Conservation (phyloP, 192 early-diverging fungal genomes). For the Gonapodya prolifera region DNA sequence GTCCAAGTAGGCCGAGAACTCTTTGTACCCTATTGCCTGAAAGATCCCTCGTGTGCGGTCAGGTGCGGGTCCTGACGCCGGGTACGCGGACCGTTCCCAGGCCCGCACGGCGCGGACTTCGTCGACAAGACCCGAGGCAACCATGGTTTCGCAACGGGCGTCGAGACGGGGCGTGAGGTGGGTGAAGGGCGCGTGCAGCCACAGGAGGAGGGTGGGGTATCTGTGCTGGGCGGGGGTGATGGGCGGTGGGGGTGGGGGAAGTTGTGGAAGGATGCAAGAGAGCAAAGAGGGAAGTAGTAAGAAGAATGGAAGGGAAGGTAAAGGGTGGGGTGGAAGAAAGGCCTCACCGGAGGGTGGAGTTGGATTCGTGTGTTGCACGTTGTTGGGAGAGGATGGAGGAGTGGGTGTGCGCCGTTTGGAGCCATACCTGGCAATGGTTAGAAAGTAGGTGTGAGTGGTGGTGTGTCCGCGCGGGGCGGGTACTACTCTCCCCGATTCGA, state of each 20-base stretch:
- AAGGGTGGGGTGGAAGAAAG: background rate
- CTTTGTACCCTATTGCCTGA: slow-evolving; percentile 82
- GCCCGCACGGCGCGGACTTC: slow-evolving; percentile 19
- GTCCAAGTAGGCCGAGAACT: slow-evolving; percentile 62
- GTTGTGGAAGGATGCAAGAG: background rate
- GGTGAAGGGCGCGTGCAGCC: slow-evolving; percentile 65
- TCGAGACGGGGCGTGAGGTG: slow-evolving; percentile 67
- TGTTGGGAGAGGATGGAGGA: background rate
- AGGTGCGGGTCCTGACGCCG: background rate
- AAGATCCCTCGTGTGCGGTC: slow-evolving; percentile 51
- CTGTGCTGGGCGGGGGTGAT: too few species aligned
- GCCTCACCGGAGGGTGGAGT: background rate
- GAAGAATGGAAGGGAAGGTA: background rate
- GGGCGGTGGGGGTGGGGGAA: too few species aligned
- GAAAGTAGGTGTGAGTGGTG: too few species aligned
- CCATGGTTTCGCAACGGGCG: slow-evolving; percentile 77
- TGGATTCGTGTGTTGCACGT: background rate
- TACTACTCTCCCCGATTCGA: too few species aligned
- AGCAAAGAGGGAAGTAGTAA: background rate
- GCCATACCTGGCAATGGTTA: background rate
- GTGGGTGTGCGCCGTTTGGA: background rate
- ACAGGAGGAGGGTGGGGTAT: slow-evolving; percentile 66
- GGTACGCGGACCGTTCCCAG: background rate
- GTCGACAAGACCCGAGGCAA: slow-evolving; percentile 40
- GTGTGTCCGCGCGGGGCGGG: too few species aligned